Evolutionary conservation across 768 basidiomycete genomes (phyloP), one percentile per base, ranked within the genome.

Genomic region (Floccularia luteovirens): DNA sequence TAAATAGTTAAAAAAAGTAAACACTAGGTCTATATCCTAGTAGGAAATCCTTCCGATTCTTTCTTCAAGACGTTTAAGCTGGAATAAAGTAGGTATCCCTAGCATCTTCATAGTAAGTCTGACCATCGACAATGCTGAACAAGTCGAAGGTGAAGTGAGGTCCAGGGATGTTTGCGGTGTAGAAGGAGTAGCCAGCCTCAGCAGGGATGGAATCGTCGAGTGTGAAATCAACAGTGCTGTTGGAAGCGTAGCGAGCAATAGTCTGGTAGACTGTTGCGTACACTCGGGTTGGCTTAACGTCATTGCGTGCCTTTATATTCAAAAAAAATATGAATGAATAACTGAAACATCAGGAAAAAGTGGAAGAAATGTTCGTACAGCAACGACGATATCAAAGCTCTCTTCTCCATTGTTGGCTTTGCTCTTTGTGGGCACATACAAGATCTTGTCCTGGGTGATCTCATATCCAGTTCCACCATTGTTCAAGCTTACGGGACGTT

Each of bases 401-500:
- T 48, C 43, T 12, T 51, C 43, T 43, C 54, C 53, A 32, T 44
- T 50, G 34, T 54, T 51, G 6, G 48, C 51, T 41, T 56, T 43
- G 38, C 67, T 69, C 43, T 61, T 45, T 48, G 55, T 63, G 4
- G 69, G 70, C 5, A 63, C 63, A 39, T 67, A 69, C 24, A 73
- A 47, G 3, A 72, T 39, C 23, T 61, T 53, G 47, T 73, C 71
- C 46, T 73, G 70, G 28, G 56, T 52, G 12, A 70, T 45, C 12
- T 52, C 45, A 47, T 71, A 73, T n/a, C 60, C 59, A 17, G 44
- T 47, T 1, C 72, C 70, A n/a, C 57, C 62, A 42, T 72, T 72
- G 25, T 69, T 58, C 41, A 68, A 61, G 1, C 50, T 52, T 1
- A 59, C 60, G 5, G 59, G 41, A 1, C 53, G 51, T 27, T 57